These are phyloP conservation scores for Solanum arcanum DNA, from an alignment of 257 asterid genomes.

Conservation along the genomic window DNA sequence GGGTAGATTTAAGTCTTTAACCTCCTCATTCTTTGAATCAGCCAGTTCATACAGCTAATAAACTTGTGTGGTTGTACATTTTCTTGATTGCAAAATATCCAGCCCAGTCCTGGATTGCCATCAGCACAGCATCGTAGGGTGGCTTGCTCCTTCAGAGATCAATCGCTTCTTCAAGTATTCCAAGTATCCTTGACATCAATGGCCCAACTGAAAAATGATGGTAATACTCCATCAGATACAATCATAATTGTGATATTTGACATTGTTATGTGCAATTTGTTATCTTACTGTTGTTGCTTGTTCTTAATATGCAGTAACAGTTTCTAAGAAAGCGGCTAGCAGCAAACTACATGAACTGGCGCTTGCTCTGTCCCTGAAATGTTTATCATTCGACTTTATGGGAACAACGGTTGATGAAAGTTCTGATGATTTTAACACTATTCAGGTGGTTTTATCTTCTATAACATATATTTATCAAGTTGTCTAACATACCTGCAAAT, in stretches of 20 bases:
- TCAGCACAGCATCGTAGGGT: conserved; percentile 96
- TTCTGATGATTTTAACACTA: conserved; percentile 95
- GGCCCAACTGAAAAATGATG: conserved; percentile 80
- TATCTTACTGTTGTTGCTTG: not conserved
- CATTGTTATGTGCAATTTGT: not conserved
- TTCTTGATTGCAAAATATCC: conserved; percentile 12
- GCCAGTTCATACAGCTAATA: not conserved
- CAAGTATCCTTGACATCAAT: conserved; percentile 87
- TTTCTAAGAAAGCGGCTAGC: conserved; percentile 33
- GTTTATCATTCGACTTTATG: conserved; percentile 89
- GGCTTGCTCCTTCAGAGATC: conserved; percentile 86
- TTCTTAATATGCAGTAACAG: not conserved
- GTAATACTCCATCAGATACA: conserved; percentile 16
- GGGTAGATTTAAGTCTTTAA: not conserved
- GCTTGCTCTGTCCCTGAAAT: conserved; percentile 73
- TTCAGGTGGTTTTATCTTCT: conserved; percentile 46
- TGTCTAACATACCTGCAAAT: not conserved
- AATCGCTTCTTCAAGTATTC: conserved; percentile 80
- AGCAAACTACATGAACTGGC: conserved; percentile 86
- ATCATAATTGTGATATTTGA: not conserved
- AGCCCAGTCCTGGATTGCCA: conserved; percentile 89
- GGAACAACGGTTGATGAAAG: conserved; percentile 96
- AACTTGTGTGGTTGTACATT: conserved; percentile 1
- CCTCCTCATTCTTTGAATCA: not conserved
- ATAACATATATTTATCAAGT: not conserved